Evolutionary conservation across 768 basidiomycete species (phyloP), one percentile per base, ranked within the genome.

Genomic region (Leccinum variicolor): DNA sequence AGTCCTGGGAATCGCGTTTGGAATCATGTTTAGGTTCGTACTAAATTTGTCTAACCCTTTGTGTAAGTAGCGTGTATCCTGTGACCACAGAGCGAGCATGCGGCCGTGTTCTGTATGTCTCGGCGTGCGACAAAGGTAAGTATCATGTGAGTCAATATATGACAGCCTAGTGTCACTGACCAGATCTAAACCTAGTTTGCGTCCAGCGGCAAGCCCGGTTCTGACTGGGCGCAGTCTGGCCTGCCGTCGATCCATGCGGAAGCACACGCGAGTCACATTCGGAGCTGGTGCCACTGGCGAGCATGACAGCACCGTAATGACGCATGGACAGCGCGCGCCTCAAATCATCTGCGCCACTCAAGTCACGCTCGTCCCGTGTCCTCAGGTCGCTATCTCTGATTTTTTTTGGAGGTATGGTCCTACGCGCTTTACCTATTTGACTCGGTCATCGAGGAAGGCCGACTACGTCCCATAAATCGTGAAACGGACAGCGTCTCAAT

Each of bases 271-370:
- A 48, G 25, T 52, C 13, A 11, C 14, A 28, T 36, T 41, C 23
- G 14, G 52, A 34, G 43, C 39, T 49, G 19, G 28, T 58, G 34
- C 34, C 45, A 61, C 43, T 36, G 17, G 31, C 2, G 39, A 41
- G n/a, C 10, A 41, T 41, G 10, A n/a, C n/a, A n/a, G n/a, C n/a
- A n/a, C n/a, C n/a, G n/a, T n/a, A n/a, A n/a, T n/a, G n/a, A n/a
- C n/a, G n/a, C 64, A 54, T 55, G 62, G 61, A 55, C 49, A 48
- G 50, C 62, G 50, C 33, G 52, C 21, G 14, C 31, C 10, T 19
- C 56, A 43, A 45, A 53, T 49, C 17, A 53, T 49, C 17, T 25
- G 19, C 10, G 19, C 6, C 17, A 48, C 19, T 28, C 23, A 48
- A 29, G 33, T 53, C 52, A 56, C 55, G 23, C 17, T 53, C 25